These are phyloP conservation scores for Oryza australiensis DNA, from an alignment of 176 grass and related monocot genomes.

Conservation along the genomic window DNA sequence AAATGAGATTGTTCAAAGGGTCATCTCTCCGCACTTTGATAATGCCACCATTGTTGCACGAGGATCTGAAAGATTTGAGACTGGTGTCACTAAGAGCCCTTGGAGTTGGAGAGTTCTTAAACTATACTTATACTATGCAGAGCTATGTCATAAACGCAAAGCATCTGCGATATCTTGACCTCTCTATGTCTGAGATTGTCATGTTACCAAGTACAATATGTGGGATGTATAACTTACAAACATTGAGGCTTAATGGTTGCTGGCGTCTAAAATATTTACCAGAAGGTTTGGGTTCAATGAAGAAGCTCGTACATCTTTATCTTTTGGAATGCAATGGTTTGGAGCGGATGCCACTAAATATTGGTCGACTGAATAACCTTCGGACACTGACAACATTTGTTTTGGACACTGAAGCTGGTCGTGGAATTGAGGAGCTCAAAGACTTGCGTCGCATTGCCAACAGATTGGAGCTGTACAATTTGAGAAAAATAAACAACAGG, in stretches of 20 bases:
- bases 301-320: constrained; percentile 11
- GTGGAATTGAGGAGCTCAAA: too few species aligned
- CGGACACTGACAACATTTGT: too few species aligned
- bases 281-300: neutral
- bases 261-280: rapidly evolving
- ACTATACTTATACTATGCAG: too few species aligned
- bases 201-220: constrained; percentile 11
- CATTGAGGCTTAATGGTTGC: neutral
- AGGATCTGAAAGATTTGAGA: neutral
- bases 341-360: too few species aligned
- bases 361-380: too few species aligned
- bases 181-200: neutral
- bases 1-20: neutral
- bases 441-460: too few species aligned
- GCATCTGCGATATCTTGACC: constrained; percentile 28
- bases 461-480: constrained; percentile 7
- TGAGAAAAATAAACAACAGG: neutral
- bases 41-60: neutral
- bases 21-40: neutral
- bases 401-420: too few species aligned
- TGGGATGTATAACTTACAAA: constrained; percentile 8
- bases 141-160: too few species aligned
- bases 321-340: neutral
- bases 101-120: too few species aligned
- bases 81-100: neutral